A percentile compares a stretch with the other conserved stretches of the same genome.
Conservation (phyloP, 805 yeast species). For the Pichia occidentalis region DNA sequence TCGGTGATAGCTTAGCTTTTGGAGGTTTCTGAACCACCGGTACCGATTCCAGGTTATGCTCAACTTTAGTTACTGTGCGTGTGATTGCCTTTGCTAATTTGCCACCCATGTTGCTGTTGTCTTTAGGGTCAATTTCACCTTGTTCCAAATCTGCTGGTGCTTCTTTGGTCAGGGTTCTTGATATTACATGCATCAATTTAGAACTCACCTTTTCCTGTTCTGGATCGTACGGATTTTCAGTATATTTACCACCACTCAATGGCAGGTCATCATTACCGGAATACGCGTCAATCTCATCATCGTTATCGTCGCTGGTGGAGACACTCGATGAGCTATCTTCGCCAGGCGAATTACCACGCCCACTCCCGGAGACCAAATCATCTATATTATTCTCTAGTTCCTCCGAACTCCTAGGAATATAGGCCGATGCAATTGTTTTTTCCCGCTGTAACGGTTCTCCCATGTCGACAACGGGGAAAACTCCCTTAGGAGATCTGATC, state of each 20-base stretch:
- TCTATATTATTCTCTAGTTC: constrained; percentile 12
- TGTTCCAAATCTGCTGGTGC: constrained; percentile 6
- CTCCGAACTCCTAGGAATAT: constrained; percentile 8
- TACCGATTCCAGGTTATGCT: constrained; percentile 22
- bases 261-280: constrained; percentile 1
- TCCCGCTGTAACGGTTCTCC: constrained; percentile 56
- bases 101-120: constrained; percentile 17
- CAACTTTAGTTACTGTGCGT: constrained; percentile 15
- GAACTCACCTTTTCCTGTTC: constrained; percentile 22
- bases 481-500: constrained; percentile 61
- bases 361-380: constrained; percentile 15
- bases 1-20: no score
- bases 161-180: constrained; percentile 19
- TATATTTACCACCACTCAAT: constrained; percentile 18
- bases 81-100: constrained; percentile 20
- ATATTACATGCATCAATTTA: constrained; percentile 20
- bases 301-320: constrained; percentile 11
- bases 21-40: not conserved
- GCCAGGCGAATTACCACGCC: constrained; percentile 23
- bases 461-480: constrained; percentile 77
- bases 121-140: constrained; percentile 1
- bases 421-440: constrained; percentile 46
- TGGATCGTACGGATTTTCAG: constrained; percentile 26
- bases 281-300: constrained; percentile 21
- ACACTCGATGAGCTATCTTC: constrained; percentile 9